Conservation (phyloP, 345 rosid genomes). For the Kernera saxatilis region DNA sequence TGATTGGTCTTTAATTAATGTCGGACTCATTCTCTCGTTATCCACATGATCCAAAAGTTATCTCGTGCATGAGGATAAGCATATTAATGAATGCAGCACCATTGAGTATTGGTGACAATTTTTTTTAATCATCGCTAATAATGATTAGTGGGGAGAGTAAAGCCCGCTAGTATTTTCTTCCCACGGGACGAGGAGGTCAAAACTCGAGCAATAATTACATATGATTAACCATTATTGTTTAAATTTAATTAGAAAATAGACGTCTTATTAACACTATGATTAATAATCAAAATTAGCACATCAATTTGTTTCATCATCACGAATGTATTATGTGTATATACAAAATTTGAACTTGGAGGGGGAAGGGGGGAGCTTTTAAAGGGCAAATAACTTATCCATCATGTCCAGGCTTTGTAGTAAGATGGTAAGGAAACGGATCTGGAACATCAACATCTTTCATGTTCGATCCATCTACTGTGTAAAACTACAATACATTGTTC, state of each 20-base stretch:
- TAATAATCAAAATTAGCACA: not conserved
- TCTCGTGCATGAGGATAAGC: conserved; percentile 8
- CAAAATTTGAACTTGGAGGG: not conserved
- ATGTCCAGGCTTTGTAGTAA: no score
- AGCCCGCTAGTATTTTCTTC: not conserved
- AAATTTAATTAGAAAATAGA: not conserved
- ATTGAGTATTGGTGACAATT: not conserved
- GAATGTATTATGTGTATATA: not conserved
- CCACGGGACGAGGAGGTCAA: not conserved
- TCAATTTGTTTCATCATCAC: not conserved
- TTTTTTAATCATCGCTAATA: not conserved
- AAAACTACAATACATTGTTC: no score
- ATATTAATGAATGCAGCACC: conserved; percentile 5
- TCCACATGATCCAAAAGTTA: conserved; percentile 17
- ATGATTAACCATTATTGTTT: conserved; percentile 9
- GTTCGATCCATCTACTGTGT: no score
- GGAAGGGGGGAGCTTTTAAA: not conserved
- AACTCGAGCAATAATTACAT: not conserved
- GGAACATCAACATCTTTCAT: no score
- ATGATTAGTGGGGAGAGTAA: not conserved
- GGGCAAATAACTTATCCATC: not conserved
- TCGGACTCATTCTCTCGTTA: not conserved
- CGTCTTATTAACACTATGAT: not conserved
- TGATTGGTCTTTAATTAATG: conserved; percentile 18
- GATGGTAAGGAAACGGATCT: no score